Evolutionary conservation across 106 monocot genomes (phyloP).

Genomic region (Triglochin maritima): DNA sequence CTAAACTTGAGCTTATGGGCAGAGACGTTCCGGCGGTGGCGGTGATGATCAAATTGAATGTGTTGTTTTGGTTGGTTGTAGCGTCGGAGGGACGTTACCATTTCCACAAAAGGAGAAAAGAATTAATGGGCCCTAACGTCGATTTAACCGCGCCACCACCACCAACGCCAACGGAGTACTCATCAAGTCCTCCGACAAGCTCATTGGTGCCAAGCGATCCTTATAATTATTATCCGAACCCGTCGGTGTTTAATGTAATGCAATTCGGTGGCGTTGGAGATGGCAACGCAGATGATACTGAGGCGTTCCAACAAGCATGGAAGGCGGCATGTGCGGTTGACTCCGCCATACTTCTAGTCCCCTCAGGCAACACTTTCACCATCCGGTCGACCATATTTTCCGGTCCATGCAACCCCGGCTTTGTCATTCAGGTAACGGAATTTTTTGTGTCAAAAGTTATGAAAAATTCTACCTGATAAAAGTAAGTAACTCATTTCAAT

Average conservation of each 20-base stretch:
- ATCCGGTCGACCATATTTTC: slow-evolving; percentile 82
- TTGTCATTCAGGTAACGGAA: slow-evolving; percentile 63
- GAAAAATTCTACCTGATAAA: no score
- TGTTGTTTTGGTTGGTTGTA: slow-evolving; percentile 1
- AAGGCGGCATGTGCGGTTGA: slow-evolving; percentile 54
- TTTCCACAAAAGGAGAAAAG: slow-evolving; percentile 28
- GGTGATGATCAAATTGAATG: background rate
- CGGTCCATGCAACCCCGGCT: slow-evolving; percentile 68
- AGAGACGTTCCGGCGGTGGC: background rate
- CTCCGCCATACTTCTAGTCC: slow-evolving; percentile 50
- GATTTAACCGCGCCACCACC: slow-evolving; percentile 13
- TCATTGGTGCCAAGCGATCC: slow-evolving; percentile 11
- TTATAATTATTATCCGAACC: slow-evolving; percentile 21
- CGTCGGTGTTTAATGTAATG: slow-evolving; percentile 54
- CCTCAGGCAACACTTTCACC: slow-evolving; percentile 52
- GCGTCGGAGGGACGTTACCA: slow-evolving; percentile 27
- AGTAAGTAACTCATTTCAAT: no score
- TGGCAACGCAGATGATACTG: slow-evolving; percentile 67
- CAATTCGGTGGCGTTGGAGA: slow-evolving; percentile 68
- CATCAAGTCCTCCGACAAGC: background rate
- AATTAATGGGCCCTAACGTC: background rate
- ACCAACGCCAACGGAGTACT: no score
- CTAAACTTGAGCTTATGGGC: background rate
- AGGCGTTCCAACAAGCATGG: slow-evolving; percentile 70
- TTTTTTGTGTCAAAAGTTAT: no score